These are phyloP conservation scores for Phytophthora ramorum DNA, from an alignment of 352 stramenopile genomes.

Conservation along the genomic window DNA sequence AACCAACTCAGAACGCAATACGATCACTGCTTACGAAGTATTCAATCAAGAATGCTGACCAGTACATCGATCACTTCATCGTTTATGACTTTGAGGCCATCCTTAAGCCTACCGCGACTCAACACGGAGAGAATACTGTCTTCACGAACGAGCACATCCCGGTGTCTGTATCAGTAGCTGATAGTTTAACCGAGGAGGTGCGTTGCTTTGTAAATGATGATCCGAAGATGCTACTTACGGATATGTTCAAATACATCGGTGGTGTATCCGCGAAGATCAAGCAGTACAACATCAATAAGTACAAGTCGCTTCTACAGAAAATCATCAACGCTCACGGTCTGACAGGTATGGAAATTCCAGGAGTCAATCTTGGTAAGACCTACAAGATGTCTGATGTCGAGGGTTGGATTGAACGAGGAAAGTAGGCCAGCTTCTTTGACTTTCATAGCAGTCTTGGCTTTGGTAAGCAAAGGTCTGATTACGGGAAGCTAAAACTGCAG, in stretches of 20 bases:
- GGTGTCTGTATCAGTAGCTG: constrained; percentile 10
- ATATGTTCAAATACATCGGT: constrained; percentile 16
- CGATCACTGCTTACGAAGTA: constrained; percentile 9
- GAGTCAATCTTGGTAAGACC: not conserved
- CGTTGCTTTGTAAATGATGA: constrained; percentile 15
- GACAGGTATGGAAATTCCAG: constrained; percentile 2
- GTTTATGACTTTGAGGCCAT: constrained; percentile 18
- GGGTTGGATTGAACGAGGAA: not conserved
- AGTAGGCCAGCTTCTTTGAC: constrained; percentile 7
- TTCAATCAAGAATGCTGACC: constrained; percentile 6
- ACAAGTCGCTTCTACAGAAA: not conserved
- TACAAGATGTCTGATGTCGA: not conserved
- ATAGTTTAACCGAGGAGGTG: constrained; percentile 16
- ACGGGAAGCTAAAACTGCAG: too few relatives aligned
- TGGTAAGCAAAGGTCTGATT: too few relatives aligned
- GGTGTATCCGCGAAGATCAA: constrained; percentile 5
- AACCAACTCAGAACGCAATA: not conserved
- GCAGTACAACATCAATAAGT: constrained; percentile 6
- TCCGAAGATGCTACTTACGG: constrained; percentile 1
- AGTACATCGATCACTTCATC: constrained; percentile 30
- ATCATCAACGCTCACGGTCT: constrained; percentile 6
- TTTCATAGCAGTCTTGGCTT: not conserved
- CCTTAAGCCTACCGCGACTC: constrained; percentile 3
- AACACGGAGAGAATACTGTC: constrained; percentile 9
- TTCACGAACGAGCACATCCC: constrained; percentile 14